Conservation (phyloP, 2,329 filamentous ascomycete genomes). For the Purpureocillium takamizusanense region DNA sequence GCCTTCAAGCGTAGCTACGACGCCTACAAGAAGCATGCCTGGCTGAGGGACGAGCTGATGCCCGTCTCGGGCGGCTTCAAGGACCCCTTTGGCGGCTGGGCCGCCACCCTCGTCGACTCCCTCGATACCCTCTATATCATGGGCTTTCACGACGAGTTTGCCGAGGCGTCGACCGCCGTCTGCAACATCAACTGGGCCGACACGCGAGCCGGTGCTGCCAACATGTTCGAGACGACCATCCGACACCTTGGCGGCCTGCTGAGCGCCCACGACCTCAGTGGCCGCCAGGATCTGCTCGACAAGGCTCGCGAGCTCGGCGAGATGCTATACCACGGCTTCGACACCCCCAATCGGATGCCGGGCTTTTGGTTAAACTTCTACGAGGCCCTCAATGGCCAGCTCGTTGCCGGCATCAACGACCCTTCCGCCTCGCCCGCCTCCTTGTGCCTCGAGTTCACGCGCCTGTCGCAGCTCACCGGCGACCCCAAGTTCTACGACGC, state of each 20-base stretch:
- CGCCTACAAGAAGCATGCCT: conserved; percentile 43
- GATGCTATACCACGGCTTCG: conserved; percentile 45
- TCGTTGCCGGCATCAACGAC: conserved; percentile 41
- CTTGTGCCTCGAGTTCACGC: conserved; percentile 65
- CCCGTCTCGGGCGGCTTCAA: conserved; percentile 37
- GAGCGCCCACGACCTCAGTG: conserved; percentile 40
- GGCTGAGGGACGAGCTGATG: conserved; percentile 42
- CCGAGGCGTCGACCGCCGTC: conserved; percentile 40
- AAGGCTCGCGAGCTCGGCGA: conserved; percentile 44
- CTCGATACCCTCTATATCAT: conserved; percentile 57
- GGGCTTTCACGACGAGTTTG: conserved; percentile 48
- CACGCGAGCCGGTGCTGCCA: conserved; percentile 32
- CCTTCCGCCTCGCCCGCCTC: conserved; percentile 48
- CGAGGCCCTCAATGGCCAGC: conserved; percentile 30
- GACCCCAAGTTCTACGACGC: conserved; percentile 71
- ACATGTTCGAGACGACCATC: conserved; percentile 46
- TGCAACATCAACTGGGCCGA: conserved; percentile 41
- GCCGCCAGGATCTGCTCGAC: conserved; percentile 31
- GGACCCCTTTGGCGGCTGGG: conserved; percentile 45
- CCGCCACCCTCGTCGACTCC: conserved; percentile 50
- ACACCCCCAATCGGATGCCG: conserved; percentile 44
- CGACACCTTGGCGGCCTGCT: conserved; percentile 43
- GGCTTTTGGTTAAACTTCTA: conserved; percentile 36
- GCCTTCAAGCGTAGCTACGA: conserved; percentile 36
- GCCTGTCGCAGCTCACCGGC: conserved; percentile 63